Base-by-base conservation (phyloP, 2,329 filamentous ascomycete genomes). In the Aureobasidium namibiae region DNA sequence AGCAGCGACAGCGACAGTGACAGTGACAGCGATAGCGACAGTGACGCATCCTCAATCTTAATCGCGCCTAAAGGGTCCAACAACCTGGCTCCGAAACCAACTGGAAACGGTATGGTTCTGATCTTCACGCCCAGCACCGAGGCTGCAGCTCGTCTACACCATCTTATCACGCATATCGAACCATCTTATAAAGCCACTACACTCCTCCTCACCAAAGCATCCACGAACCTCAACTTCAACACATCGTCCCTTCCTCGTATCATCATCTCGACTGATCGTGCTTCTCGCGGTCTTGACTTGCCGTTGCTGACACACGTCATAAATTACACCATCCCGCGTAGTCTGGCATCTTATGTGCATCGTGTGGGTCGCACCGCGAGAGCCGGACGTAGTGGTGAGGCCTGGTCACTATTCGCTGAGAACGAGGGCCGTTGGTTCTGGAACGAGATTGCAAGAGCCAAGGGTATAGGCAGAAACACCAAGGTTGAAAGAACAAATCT, bases 91-190 rank as follows among this genome's bases (percentile, higher is more conserved):
- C 52, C 61, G 13, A 39, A 39, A 4, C 29, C 48, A 21, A 45
- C 42, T 6, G 26, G 4, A 29, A 34, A n/a, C 54, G 39, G 13
- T 31, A 57, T 54, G 41, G 44, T 61, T 11, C 80, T 97, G 36
- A 85, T 97, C 64, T 97, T 97, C 71, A 92, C 91, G 48, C 90
- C 90, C 66, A 95, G 89, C 60, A 96, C 92, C 69, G 91, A 96
- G 71, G 84, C 87, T 18, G 90, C 92, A 1, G 81, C 89, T n/a
- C 88, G 94, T 61, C 81, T 97, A n/a, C 85, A 88, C 1, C 87
- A 90, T 21, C 83, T 97, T 0, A 78, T 97, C 11, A 62, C 63
- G 31, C 36, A 57, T 13, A 65, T 73, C n/a, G 62, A 67, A 36
- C 71, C 71, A 16, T 44, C 60, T 0, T 69, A 67, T 65, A 54